phyloP scores from a whole-genome alignment of 768 basidiomycete genomes.

The Fomitopsis serialis region DNA sequence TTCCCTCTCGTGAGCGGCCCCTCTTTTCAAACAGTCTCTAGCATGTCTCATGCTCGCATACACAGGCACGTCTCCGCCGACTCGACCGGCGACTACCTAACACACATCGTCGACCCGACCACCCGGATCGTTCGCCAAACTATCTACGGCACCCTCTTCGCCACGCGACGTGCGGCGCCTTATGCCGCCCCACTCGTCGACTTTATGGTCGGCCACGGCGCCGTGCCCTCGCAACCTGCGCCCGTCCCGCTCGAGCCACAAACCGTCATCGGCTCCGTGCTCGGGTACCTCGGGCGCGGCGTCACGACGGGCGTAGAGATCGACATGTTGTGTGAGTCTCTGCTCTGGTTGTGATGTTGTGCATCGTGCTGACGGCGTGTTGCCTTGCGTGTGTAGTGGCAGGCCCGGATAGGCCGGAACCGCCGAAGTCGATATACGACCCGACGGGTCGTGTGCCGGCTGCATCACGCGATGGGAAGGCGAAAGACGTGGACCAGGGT shows the following conservation, averaged over 20 bases:
- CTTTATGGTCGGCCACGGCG: slow-evolving; percentile 35
- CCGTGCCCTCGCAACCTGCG: slow-evolving; percentile 52
- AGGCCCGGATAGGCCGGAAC: slow-evolving; percentile 57
- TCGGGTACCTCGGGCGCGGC: slow-evolving; percentile 45
- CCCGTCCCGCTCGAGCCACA: slow-evolving; percentile 56
- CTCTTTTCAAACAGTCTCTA: too few species aligned
- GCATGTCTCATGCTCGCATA: too few species aligned
- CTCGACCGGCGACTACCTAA: slow-evolving; percentile 50
- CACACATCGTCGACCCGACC: slow-evolving; percentile 31
- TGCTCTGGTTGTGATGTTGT: not conserved
- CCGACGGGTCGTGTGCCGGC: not conserved
- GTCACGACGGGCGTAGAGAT: slow-evolving; percentile 45
- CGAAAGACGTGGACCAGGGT: not conserved
- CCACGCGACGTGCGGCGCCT: slow-evolving; percentile 38
- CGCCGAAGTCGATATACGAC: slow-evolving; percentile 17
- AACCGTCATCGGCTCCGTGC: slow-evolving; percentile 42
- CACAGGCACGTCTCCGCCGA: slow-evolving; percentile 38
- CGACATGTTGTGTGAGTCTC: slow-evolving; percentile 48
- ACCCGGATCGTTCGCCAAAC: slow-evolving; percentile 15
- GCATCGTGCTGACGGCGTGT: not conserved
- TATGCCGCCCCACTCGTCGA: slow-evolving; percentile 50
- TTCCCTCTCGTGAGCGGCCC: slow-evolving; percentile 14
- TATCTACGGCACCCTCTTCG: slow-evolving; percentile 56
- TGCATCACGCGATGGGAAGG: not conserved
- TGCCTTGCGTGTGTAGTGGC: slow-evolving; percentile 40